These are phyloP conservation scores for Macrolepiota fuliginosa DNA, from an alignment of 768 basidiomycete species.

Conservation along the genomic window DNA sequence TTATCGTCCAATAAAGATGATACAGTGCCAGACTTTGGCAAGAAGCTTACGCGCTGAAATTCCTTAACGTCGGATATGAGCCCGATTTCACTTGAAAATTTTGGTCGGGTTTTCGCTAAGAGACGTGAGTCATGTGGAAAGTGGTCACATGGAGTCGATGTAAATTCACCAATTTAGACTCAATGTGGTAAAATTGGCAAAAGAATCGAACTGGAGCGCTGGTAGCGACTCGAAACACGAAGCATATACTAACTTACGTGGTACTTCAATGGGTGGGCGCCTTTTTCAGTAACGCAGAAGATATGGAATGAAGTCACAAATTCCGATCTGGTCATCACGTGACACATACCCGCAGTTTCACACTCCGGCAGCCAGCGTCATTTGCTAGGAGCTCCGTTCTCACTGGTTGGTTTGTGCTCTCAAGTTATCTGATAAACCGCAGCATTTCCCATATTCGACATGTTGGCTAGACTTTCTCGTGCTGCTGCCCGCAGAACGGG, in stretches of 20 bases:
- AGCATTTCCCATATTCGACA: constrained; percentile 25
- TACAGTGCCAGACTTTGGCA: no score
- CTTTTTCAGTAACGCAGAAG: no score
- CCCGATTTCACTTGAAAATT: no score
- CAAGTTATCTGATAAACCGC: constrained; percentile 12
- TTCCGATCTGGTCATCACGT: no score
- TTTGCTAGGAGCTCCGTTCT: not conserved
- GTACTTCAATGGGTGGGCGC: no score
- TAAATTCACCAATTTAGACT: not conserved
- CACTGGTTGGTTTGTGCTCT: not conserved
- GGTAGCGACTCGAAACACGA: no score
- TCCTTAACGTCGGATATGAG: no score
- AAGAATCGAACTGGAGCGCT: no score
- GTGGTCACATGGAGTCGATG: not conserved
- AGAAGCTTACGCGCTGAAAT: not conserved
- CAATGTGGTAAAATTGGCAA: not conserved
- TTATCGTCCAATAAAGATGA: no score
- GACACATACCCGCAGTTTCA: not conserved
- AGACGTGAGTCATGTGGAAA: not conserved
- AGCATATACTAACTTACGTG: no score
- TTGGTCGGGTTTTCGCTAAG: not conserved
- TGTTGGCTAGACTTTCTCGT: constrained; percentile 58
- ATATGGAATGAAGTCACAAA: no score
- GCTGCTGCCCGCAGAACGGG: constrained; percentile 32
- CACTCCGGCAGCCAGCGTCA: constrained; percentile 1